phyloP scores from a whole-genome alignment of 192 early-diverging fungal species.

The Backusella parvicylindrica region DNA sequence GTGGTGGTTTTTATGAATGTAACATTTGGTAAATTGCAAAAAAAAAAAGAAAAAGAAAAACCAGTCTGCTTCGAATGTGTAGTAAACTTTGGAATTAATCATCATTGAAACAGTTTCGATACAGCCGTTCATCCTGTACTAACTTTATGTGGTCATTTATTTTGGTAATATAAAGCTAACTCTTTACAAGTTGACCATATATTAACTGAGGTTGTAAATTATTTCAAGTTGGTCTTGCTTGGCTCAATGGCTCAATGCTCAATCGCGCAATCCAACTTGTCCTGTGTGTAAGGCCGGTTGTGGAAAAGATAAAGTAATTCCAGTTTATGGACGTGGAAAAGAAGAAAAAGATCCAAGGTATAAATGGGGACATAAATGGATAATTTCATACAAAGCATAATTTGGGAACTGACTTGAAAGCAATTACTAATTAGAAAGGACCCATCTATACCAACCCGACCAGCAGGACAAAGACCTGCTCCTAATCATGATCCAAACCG shows the following conservation, averaged over 20 bases:
- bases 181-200: background rate
- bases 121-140: constrained; percentile 71
- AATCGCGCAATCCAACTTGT: constrained; percentile 67
- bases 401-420: too few relatives aligned
- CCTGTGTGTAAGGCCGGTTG: constrained; percentile 86
- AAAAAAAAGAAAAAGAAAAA: background rate
- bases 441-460: constrained; percentile 61
- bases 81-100: background rate
- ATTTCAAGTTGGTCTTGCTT: constrained; percentile 61
- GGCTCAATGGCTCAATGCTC: constrained; percentile 72
- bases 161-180: constrained; percentile 48
- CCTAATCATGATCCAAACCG: constrained; percentile 57
- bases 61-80: background rate
- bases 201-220: background rate
- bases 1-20: constrained; percentile 38
- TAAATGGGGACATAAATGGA: too few relatives aligned
- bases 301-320: constrained; percentile 80
- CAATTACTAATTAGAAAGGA: constrained; percentile 28
- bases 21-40: constrained; percentile 34
- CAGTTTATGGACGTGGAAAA: constrained; percentile 76
- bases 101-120: constrained; percentile 54
- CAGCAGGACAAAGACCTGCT: constrained; percentile 74
- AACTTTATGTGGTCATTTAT: constrained; percentile 78
- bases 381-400: too few relatives aligned
- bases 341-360: constrained; percentile 76